Base-by-base conservation (phyloP, 345 rosid genomes). In the Eutrema japonicum region DNA sequence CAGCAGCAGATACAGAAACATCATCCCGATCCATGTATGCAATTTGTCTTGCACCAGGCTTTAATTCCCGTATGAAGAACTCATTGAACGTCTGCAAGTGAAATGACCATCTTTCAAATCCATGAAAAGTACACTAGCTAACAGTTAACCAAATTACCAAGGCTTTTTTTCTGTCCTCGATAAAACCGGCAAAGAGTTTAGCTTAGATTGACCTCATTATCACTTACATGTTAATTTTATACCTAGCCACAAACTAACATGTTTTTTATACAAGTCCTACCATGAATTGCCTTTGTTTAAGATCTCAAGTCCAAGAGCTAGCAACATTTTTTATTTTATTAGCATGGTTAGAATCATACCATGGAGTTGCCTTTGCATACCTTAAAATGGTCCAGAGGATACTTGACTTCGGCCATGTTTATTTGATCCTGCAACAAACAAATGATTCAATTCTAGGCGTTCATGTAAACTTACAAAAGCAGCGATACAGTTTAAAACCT, bases 381-480 rank as follows among this genome's bases (percentile, higher is more conserved):
- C 97, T 94, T 89, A 83, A 91, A 94, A 79, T 88, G 88, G 64
- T 89, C 97, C 79, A 94, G 46, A 13, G 96, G 91, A 75, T 88
- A 82, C 93, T 91, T 89, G 59, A 88, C 90, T 79, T 94, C 98
- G 41, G 91, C 83, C 89, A 94, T 67, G 68, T 88, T 88, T 75
- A 94, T 88, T 85, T 94, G 97, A 82, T 87, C 98, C 98, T 94
- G 78, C 81, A 86, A 71, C 36, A 59, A 26, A 61, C 6, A n/a
- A 46, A 61, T 66, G 3, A 35, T 71, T 70, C 33, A 70, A 32
- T 14, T 40, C 35, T 42, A 2, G 11, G 14, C 36, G 54, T 71
- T 70, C 66, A 51, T 29, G 35, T 16, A 36, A 65, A 71, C 47
- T 57, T 66, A 56, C 71, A 22, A 42, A 64, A 64, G 14, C 33